Percentiles rank a stretch among this genome's conserved stretches.
phyloP scores from a whole-genome alignment of 805 yeast genomes.

The Schizosaccharomyces octosporus region DNA sequence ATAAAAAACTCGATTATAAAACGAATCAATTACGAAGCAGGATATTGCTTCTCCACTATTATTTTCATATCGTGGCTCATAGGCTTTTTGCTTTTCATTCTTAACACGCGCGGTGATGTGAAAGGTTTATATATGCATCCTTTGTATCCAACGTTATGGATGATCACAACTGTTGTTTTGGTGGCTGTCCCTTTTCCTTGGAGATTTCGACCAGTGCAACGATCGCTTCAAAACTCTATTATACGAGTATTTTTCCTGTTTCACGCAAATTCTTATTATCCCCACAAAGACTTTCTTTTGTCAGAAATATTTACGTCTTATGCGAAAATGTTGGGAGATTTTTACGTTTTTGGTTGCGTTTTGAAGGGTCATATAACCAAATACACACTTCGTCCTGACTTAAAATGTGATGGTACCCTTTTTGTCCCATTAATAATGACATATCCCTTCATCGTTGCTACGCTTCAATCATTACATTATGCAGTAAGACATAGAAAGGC shows the following conservation, averaged over 20 bases:
- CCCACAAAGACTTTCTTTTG: slow-evolving; percentile 37
- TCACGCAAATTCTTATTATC: not conserved
- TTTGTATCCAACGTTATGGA: not conserved
- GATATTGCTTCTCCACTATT: not conserved
- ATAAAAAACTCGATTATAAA: not conserved
- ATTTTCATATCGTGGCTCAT: not conserved
- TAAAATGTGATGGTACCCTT: slow-evolving; percentile 15
- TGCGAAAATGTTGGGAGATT: slow-evolving; percentile 50
- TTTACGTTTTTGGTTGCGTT: slow-evolving; percentile 29
- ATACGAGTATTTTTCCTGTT: not conserved
- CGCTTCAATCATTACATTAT: slow-evolving; percentile 68
- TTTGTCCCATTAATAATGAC: slow-evolving; percentile 17
- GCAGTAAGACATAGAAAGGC: slow-evolving; percentile 16
- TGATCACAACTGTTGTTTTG: not conserved
- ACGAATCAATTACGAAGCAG: not conserved
- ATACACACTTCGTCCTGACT: slow-evolving; percentile 11
- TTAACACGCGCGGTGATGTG: not conserved
- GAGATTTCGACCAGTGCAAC: not conserved
- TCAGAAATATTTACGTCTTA: slow-evolving; percentile 73
- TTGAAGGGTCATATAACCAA: slow-evolving; percentile 12
- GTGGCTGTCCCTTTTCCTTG: not conserved
- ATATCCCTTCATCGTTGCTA: slow-evolving; percentile 50
- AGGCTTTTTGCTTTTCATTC: not conserved
- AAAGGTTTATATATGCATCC: not conserved
- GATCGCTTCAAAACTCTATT: not conserved